Percentiles rank a stretch among this genome's conserved stretches.
These are phyloP conservation scores for Akanthomyces dipterigenus DNA, from an alignment of 2,329 filamentous ascomycete genomes.

Conservation along the genomic window DNA sequence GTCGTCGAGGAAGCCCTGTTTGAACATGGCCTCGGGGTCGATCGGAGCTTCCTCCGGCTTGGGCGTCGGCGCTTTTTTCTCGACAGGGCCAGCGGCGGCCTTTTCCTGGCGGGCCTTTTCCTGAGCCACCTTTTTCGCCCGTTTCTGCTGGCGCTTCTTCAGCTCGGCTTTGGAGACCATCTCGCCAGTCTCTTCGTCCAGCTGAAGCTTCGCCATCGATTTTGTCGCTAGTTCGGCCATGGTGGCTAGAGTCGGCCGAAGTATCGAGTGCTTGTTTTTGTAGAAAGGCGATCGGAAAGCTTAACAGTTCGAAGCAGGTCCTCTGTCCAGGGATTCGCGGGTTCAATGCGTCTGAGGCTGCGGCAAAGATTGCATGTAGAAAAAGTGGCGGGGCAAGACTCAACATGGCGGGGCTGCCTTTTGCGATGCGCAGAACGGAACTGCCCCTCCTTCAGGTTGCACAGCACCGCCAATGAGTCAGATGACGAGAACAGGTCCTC, in stretches of 20 bases:
- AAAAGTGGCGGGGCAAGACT: slow-evolving; percentile 6
- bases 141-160: slow-evolving; percentile 52
- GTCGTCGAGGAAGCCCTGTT: slow-evolving; percentile 66
- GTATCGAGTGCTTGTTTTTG: background rate
- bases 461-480: background rate
- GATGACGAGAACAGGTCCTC: background rate
- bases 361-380: background rate
- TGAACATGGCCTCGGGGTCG: slow-evolving; percentile 66
- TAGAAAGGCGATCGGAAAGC: background rate
- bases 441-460: slow-evolving; percentile 1
- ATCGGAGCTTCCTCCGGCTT: slow-evolving; percentile 42
- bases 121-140: slow-evolving; percentile 47
- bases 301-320: background rate
- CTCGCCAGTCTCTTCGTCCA: slow-evolving; percentile 57
- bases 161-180: slow-evolving; percentile 57
- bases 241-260: slow-evolving; percentile 13
- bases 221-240: slow-evolving; percentile 45
- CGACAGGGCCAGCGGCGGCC: slow-evolving; percentile 51
- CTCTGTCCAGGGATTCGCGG: background rate
- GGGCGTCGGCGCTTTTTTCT: slow-evolving; percentile 22
- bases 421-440: background rate
- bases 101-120: slow-evolving; percentile 79
- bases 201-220: slow-evolving; percentile 48
- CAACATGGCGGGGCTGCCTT: slow-evolving; percentile 1
- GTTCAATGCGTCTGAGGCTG: background rate